Base-by-base conservation (phyloP, 805 yeast species). In the Scheffersomyces lignosus region DNA sequence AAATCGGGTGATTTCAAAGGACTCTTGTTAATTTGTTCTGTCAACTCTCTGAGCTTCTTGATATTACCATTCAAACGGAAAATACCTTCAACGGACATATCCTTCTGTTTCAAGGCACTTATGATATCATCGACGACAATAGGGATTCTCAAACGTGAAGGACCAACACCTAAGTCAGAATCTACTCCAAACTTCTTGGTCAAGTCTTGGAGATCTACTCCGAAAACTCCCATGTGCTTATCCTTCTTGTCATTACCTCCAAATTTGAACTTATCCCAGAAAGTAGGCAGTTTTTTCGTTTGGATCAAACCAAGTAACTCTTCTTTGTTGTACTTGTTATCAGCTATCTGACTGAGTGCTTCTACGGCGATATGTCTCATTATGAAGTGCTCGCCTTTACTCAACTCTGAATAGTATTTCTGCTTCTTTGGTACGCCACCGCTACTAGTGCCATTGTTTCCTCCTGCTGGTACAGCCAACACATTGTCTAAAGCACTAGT, bases 21-120 rank as follows among this genome's bases (percentile, higher is more conserved):
- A 47, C 76, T 71, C 30, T 73, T 68, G 61, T 93, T 93, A 46
- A 91, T 83, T 32, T 70, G 74, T 36, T 80, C 87, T 0, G 88
- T 77, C 40, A 90, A 64, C 47, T 82, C 86, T 48, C 83, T 78
- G 34, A 91, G 68, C 30, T 86, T 75, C 50, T 89, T 80, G 54
- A 93, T 90, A 56, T 93, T 93, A 53, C 99, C 99, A 56, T 93
- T 93, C 55, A 90, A 84, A 52, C 99, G 78, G 74, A 93, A 93
- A 4, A 93, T 83, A 41, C 99, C 99, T 61, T 93, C 99, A 20
- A 82, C 89, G 3, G 97, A 87, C 83, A 91, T 79, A 62, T 93
- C 98, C 71, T 87, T 88, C 41, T 84, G 91, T 36, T 87, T 77
- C 69, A 93, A 76, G 0, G 95, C 86, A 20, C 79, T 76, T 24